Conservation (phyloP, 2,329 filamentous ascomycete species). For the Alternaria sp. region DNA sequence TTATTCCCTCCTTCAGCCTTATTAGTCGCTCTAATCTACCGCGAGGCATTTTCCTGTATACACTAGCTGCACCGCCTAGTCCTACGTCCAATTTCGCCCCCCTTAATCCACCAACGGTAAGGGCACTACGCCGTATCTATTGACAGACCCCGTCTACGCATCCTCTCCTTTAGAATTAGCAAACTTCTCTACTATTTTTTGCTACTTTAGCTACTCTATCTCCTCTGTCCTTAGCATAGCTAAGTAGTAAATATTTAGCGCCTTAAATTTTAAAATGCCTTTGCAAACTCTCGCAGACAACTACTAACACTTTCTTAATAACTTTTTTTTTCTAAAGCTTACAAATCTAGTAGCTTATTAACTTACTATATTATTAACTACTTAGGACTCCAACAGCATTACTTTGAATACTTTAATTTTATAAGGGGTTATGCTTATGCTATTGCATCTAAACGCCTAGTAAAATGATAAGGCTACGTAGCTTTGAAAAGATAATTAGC, state of each 20-base stretch:
- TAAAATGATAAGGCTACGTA: conserved; percentile 7
- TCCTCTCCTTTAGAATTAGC: conserved; percentile 1
- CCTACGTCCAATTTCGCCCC: not conserved
- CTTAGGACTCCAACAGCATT: not conserved
- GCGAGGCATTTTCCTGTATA: conserved; percentile 29
- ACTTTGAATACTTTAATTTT: conserved; percentile 2
- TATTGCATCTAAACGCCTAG: conserved; percentile 2
- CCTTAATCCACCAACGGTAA: conserved; percentile 5
- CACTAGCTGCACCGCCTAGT: conserved; percentile 14
- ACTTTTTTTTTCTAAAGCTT: not conserved
- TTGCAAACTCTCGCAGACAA: conserved; percentile 3
- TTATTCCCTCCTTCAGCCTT: conserved; percentile 13
- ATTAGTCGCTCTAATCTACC: conserved; percentile 23
- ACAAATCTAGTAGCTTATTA: not conserved
- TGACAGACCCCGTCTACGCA: not conserved
- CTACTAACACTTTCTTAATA: not conserved
- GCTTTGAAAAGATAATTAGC: conserved; percentile 11
- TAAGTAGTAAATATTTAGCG: conserved; percentile 2
- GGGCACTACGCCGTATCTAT: not conserved
- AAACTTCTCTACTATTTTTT: not conserved
- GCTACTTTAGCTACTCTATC: conserved; percentile 1
- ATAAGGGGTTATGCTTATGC: conserved; percentile 7
- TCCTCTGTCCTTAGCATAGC: conserved; percentile 1
- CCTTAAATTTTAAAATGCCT: not conserved
- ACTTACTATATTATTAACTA: conserved; percentile 5